These are phyloP conservation scores for Volutella citrinella DNA, from an alignment of 2,329 filamentous ascomycete genomes.

Conservation along the genomic window DNA sequence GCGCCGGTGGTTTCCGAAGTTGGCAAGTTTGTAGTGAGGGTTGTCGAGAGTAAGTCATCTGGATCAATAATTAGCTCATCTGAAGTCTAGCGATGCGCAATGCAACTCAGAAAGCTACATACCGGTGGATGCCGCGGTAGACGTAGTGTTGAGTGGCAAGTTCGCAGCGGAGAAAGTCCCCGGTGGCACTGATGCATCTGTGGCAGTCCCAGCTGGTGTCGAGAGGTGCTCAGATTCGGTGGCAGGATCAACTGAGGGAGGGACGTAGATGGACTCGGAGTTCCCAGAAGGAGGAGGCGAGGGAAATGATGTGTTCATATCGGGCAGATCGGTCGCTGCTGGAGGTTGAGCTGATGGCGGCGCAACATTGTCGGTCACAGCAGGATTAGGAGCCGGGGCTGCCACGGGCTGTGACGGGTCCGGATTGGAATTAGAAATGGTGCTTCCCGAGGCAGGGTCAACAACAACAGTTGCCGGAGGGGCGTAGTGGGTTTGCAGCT, in stretches of 20 bases:
- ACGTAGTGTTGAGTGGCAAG: constrained; percentile 16
- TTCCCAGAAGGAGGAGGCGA: constrained; percentile 13
- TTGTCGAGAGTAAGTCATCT: too few species aligned
- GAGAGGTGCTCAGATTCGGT: constrained; percentile 12
- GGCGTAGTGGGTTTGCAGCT: constrained; percentile 41
- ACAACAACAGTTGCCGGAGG: constrained; percentile 37
- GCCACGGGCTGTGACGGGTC: constrained; percentile 20
- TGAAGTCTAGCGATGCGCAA: too few species aligned
- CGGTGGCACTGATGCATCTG: too few species aligned
- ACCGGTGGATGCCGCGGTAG: constrained; percentile 15
- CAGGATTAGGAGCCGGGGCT: constrained; percentile 19
- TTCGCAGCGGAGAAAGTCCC: constrained; percentile 10
- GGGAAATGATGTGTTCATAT: constrained; percentile 18
- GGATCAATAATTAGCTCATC: too few species aligned
- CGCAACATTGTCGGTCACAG: constrained; percentile 19
- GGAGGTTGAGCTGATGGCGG: constrained; percentile 15
- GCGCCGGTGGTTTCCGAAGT: too few species aligned
- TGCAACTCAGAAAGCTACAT: constrained; percentile 16
- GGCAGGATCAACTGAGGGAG: constrained; percentile 3
- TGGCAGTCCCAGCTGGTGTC: constrained; percentile 14
- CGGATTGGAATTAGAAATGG: constrained; percentile 30
- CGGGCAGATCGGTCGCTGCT: constrained; percentile 14
- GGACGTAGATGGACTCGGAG: constrained; percentile 13
- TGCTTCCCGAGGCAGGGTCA: constrained; percentile 34
- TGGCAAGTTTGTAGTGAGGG: too few species aligned